Base-by-base conservation (phyloP, 2,329 filamentous ascomycete genomes). In the Triangularia setosa region DNA sequence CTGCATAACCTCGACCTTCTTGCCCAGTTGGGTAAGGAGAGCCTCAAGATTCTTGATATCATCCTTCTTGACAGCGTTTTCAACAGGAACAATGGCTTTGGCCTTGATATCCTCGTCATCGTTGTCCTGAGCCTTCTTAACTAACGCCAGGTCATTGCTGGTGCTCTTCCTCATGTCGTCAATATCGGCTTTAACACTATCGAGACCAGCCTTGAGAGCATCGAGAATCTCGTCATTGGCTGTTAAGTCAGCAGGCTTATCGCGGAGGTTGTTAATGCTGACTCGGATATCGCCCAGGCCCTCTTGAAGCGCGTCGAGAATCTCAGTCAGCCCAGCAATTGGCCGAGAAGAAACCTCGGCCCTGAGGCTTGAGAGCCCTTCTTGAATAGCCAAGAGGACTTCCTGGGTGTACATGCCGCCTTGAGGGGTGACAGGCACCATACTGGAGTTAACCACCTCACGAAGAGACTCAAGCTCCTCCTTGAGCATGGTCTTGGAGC, bases 181-280 rank as follows among this genome's bases (percentile, higher is more conserved):
- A 68, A 97, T 91, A 58, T 97, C 93, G 1, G 85, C 83, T 61
- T 88, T 88, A 16, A 98, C 83, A 44, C 84, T 84, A 53, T 90
- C 87, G 8, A 98, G 80, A 0, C 93, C 93, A n/a, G 88, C 84
- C 74, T 90, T 96, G 63, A 98, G 83, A 0, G 91, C 92, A 65
- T 97, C 91, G 0, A 97, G 82, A 60, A 97, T 93, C 76, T 97
- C 93, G 68, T 96, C 91, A 65, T 91, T 94, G 64, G 92, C 88
- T 0, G 90, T 93, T 76, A 94, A 84, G 71, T 96, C 93, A 0
- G 87, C 80, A 4, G 93, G 91, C 77, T 92, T 95, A 73, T 94
- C 88, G 23, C 87, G 82, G 16, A 95, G 83, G 72, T 82, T 84
- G 64, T 97, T 93, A 64, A 98, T 89, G 66, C 92, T 90, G 27